Percentiles rank a stretch among this genome's conserved stretches.
These are phyloP conservation scores for Cenchrus fungigraminus DNA, from an alignment of 176 grass and related monocot genomes.

Conservation along the genomic window DNA sequence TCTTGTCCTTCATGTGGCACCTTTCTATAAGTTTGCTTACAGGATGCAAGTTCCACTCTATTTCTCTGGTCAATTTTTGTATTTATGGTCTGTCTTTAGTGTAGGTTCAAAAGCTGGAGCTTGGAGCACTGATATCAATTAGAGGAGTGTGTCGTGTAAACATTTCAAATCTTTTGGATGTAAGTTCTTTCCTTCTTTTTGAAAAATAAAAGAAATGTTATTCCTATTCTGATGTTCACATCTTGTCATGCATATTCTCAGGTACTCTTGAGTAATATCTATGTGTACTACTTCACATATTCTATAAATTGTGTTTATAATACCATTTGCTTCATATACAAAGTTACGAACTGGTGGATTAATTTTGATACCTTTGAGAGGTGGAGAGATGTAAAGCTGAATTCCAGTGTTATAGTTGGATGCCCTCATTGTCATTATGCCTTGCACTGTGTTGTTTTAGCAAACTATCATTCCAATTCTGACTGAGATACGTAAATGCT, in stretches of 20 bases:
- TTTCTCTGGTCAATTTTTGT: conserved; percentile 36
- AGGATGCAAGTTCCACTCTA: not conserved
- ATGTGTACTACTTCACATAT: not conserved
- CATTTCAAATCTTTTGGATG: conserved; percentile 81
- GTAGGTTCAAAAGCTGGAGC: conserved; percentile 82
- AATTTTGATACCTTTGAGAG: not conserved
- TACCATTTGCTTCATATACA: conserved; percentile 3
- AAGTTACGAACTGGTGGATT: not conserved
- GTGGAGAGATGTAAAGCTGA: not conserved
- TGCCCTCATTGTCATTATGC: not conserved
- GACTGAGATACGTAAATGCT: not conserved
- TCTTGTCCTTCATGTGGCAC: conserved; percentile 20
- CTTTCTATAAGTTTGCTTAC: not conserved
- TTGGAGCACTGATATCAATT: conserved; percentile 85
- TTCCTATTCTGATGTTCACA: conserved; percentile 14
- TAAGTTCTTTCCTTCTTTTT: conserved; percentile 27
- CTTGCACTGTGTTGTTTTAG: conserved; percentile 8
- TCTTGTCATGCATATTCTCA: not conserved
- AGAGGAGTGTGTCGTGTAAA: conserved; percentile 86
- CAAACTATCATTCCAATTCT: not conserved
- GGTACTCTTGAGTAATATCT: conserved; percentile 1
- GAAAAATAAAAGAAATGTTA: not conserved
- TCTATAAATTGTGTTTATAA: conserved; percentile 1
- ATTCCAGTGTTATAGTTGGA: conserved; percentile 3
- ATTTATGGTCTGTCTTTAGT: conserved; percentile 50